A percentile compares a stretch with the other conserved stretches of the same genome.
Evolutionary conservation across 1,284 basidiomycete genomes (phyloP).

Genomic region (Cutaneotrichosporon curvatum): DNA sequence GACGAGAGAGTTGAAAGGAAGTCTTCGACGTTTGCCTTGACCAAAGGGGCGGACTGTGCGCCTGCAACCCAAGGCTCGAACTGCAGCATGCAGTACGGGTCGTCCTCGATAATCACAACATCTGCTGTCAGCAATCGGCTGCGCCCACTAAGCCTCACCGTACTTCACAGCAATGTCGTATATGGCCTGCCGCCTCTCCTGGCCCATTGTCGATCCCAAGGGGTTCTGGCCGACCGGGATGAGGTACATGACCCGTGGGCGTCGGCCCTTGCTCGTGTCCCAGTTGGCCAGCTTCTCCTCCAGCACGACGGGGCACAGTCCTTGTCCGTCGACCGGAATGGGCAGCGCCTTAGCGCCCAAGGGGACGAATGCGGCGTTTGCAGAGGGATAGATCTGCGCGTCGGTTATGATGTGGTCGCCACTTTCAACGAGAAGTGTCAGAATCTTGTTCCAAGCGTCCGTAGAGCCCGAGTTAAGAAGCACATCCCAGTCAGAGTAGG

Average conservation of each 20-base stretch:
- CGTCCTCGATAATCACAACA: constrained; percentile 64
- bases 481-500: constrained; percentile 55
- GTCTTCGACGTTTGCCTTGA: constrained; percentile 15
- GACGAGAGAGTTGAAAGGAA: constrained; percentile 50
- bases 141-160: constrained; percentile 26
- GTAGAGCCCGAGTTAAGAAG: constrained; percentile 66
- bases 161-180: constrained; percentile 70
- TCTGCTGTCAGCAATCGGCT: constrained; percentile 38
- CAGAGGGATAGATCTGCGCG: constrained; percentile 43
- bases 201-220: constrained; percentile 63
- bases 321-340: constrained; percentile 62
- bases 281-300: constrained; percentile 57
- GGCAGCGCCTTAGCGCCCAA: constrained; percentile 18
- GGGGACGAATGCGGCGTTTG: constrained; percentile 29
- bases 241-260: constrained; percentile 62
- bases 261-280: constrained; percentile 51
- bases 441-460: constrained; percentile 52
- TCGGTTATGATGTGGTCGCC: constrained; percentile 63
- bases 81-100: constrained; percentile 66
- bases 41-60: neutral
- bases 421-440: constrained; percentile 57
- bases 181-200: constrained; percentile 61
- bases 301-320: constrained; percentile 58
- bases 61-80: constrained; percentile 15
- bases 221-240: constrained; percentile 55